Base-by-base conservation (phyloP, 2,329 filamentous ascomycete genomes). In the Botrytis fragariae region DNA sequence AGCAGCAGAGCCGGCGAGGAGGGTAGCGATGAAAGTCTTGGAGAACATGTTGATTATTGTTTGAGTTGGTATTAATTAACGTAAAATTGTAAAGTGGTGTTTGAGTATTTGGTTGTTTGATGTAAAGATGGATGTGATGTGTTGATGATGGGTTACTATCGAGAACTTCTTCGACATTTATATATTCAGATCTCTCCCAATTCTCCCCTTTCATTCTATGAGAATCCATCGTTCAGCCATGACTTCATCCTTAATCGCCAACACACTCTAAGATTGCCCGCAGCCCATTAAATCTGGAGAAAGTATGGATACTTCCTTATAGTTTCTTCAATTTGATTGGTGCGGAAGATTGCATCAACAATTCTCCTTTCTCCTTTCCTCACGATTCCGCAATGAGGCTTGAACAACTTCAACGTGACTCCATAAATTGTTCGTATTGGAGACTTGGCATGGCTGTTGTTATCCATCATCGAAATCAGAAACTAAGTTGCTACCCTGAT, bases 41-140 rank as follows among this genome's bases (percentile, higher is more conserved):
- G 73, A 69, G 60, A 69, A 73, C 73, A 74, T 74, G 1, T 72
- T 74, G 72, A 73, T 48, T 44, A 22, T 60, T 35, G 39, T 48
- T 42, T 45, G n/a, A 29, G 29, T 32, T 65, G 69, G 25, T 63
- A 44, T 63, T 12, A 22, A 54, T 64, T 62, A 64, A 10, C 51
- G 29, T 63, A 35, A 37, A 65, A 65, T 44, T 65, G 29, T 51
- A 67, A 32, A 67, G 16, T 12, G 32, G 16, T 29, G 37, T 5
- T 48, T 42, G 29, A 9, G 6, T 54, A 20, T 18, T 45, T 42
- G 29, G 9, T 9, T 54, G 44, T 37, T 51, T 14, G 48, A 64
- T 63, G 57, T 61, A 25, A 45, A 51, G n/a, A n/a, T n/a, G n/a
- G 59, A 51, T 35, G 39, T 39, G 48, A 54, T 39, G 25, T 29